Evolutionary conservation across 2,329 filamentous ascomycete species (phyloP).

Genomic region (Verticillium albo-atrum): DNA sequence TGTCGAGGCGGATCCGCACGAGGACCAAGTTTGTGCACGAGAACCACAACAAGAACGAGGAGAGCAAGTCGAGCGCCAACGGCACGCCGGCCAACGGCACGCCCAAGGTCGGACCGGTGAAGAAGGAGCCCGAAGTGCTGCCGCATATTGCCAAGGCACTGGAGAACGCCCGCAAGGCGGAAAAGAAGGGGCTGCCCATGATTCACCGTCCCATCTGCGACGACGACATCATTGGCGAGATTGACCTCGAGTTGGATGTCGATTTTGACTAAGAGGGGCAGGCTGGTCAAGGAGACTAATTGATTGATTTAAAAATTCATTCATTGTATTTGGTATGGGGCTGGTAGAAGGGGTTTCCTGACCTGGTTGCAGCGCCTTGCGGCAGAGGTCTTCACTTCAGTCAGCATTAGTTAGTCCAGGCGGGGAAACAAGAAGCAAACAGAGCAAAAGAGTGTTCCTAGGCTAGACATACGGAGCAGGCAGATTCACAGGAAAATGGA

Average conservation of each 20-base stretch:
- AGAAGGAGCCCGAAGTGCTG: conserved; percentile 34
- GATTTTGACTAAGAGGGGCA: conserved; percentile 57
- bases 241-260: conserved; percentile 90
- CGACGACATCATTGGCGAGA: conserved; percentile 83
- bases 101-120: conserved; percentile 38
- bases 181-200: conserved; percentile 58
- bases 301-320: no score
- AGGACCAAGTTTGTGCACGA: conserved; percentile 66
- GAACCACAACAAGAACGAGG: conserved; percentile 26
- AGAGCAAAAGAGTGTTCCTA: no score
- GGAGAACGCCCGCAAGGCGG: conserved; percentile 45
- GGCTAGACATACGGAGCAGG: no score
- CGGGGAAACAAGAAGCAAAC: no score
- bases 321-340: background rate
- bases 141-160: conserved; percentile 47
- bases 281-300: background rate
- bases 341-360: background rate
- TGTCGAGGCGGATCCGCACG: conserved; percentile 59
- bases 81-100: conserved; percentile 50
- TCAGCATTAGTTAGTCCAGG: no score
- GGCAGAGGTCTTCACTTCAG: no score
- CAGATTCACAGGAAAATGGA: no score
- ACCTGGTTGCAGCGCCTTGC: no score
- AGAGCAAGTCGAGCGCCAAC: conserved; percentile 25
- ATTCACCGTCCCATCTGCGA: conserved; percentile 80